Evolutionary conservation across 163 green algal genomes (phyloP), one percentile per base, ranked within the genome.

Genomic region (Coccomyxa subellipsoidea): DNA sequence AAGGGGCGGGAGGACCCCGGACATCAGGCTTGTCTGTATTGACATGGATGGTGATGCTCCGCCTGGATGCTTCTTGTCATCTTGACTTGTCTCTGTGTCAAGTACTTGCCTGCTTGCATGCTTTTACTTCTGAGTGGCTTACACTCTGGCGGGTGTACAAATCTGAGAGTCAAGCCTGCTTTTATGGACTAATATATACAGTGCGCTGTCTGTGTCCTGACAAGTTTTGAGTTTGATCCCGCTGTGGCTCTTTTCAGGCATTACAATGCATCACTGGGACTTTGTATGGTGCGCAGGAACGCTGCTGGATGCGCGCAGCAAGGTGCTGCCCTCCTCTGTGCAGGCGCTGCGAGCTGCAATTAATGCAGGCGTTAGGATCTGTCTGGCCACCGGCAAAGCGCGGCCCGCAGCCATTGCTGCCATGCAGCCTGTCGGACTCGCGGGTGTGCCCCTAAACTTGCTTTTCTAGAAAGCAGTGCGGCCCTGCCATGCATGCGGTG

Each of bases 311-410:
- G 91, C 84, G 81, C 77, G 80, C 47, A 93, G 86, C 81, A 84
- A 87, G 23, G 91, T 98, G 38, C 84, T 86, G 76, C 81, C 88
- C n/a, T 89, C 84, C 10, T 93, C 89, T 9, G 91, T 90, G 0
- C 79, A 89, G 0, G 94, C 93, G 5, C 82, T 94, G 77, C 85
- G 82, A 32, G 89, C 85, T 4, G 91, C 92, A 0, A 36, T 92
- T 0, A 86, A 75, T 0, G 37, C 70, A 6, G 94, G 94, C 12
- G 88, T 98, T n/a, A 81, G 23, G 0, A 90, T 98, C 23, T 86
- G 96, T 54, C 86, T 98, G 40, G 96, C 96, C 7, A 99, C 96
- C 10, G 96, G 96, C 72, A 98, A 98, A 85, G 95, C 96, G 8
- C 86, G 96, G 4, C 94, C 95, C 6, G 96, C 95, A 10, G 96